Conservation (phyloP, 345 rosid genomes). For the Moricandia arvensis region DNA sequence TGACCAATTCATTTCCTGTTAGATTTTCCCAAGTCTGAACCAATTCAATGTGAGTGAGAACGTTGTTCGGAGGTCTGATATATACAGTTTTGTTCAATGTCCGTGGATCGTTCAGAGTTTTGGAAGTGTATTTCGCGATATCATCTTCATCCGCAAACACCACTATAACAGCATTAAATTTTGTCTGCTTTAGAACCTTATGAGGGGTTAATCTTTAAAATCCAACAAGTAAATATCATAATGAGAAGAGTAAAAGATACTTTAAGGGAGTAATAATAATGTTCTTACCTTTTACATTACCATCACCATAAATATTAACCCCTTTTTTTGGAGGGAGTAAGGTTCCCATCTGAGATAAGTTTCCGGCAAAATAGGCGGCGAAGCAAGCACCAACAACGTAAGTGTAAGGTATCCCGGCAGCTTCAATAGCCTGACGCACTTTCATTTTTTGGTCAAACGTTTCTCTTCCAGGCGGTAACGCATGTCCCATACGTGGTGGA, state of each 20-base stretch:
- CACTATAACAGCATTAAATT: slow-evolving; percentile 25
- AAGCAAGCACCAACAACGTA: slow-evolving; percentile 71
- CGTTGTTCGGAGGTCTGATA: slow-evolving; percentile 57
- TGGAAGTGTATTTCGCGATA: slow-evolving; percentile 54
- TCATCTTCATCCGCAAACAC: slow-evolving; percentile 64
- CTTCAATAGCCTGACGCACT: slow-evolving; percentile 70
- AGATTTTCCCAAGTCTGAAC: slow-evolving; percentile 72
- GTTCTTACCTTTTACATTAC: slow-evolving; percentile 61
- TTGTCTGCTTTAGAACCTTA: too few species aligned
- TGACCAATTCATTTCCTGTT: slow-evolving; percentile 43
- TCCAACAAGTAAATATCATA: background rate
- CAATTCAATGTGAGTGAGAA: slow-evolving; percentile 56
- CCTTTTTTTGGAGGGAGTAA: slow-evolving; percentile 58
- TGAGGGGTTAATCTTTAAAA: background rate
- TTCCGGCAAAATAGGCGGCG: slow-evolving; percentile 71
- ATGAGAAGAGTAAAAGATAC: background rate
- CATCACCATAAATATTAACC: slow-evolving; percentile 61
- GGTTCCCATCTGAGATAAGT: slow-evolving; percentile 57
- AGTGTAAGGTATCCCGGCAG: slow-evolving; percentile 68
- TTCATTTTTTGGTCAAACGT: slow-evolving; percentile 74
- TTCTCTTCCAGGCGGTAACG: slow-evolving; percentile 71
- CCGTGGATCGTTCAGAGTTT: slow-evolving; percentile 67
- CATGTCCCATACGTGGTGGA: slow-evolving; percentile 64
- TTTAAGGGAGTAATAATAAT: background rate
- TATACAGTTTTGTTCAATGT: slow-evolving; percentile 64